These are phyloP conservation scores for Scleroderma citrinum DNA, from an alignment of 768 basidiomycete genomes.

Conservation along the genomic window DNA sequence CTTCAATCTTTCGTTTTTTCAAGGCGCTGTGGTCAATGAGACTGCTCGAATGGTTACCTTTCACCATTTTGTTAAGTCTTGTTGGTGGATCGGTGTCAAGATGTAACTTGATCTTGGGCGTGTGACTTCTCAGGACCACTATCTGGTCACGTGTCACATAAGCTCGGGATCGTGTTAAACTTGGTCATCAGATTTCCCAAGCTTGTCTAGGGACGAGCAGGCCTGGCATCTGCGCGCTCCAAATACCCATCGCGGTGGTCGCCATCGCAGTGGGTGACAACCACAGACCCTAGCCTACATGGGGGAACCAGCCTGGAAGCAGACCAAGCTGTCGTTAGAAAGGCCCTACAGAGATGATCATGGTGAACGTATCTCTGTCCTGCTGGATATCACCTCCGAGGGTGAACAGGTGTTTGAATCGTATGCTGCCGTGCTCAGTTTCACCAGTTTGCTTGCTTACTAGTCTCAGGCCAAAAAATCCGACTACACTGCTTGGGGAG, in stretches of 20 bases:
- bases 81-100: constrained; percentile 29
- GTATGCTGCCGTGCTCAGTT: constrained; percentile 36
- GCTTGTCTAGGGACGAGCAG: neutral
- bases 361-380: constrained; percentile 52
- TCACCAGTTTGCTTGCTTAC: constrained; percentile 13
- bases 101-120: constrained; percentile 7
- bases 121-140: constrained; percentile 4
- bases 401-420: constrained; percentile 67
- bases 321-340: constrained; percentile 65
- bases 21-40: constrained; percentile 28
- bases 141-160: constrained; percentile 21
- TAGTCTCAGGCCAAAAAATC: constrained; percentile 44
- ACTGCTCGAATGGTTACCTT: constrained; percentile 14
- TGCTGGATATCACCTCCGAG: constrained; percentile 66
- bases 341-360: constrained; percentile 76
- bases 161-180: neutral
- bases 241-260: neutral
- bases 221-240: neutral
- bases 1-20: constrained; percentile 63
- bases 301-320: constrained; percentile 46
- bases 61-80: constrained; percentile 23
- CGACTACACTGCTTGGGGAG: constrained; percentile 54
- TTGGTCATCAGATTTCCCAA: neutral
- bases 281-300: constrained; percentile 12
- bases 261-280: neutral